Percentiles rank a stretch among this genome's conserved stretches.
Conservation (phyloP, 2,329 filamentous ascomycete species). For the Penicillium sp. region DNA sequence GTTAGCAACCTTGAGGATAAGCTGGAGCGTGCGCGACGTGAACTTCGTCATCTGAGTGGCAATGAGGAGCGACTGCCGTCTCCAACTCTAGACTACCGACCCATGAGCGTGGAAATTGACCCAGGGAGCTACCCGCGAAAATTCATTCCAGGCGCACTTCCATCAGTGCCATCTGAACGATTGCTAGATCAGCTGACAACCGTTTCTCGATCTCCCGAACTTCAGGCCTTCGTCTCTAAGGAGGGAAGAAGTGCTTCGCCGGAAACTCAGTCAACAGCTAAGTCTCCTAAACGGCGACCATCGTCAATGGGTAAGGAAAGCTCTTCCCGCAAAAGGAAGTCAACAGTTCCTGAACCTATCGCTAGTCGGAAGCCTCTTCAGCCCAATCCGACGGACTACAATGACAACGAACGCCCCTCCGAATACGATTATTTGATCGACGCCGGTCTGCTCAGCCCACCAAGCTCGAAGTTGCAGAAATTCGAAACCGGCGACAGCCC, state of each 20-base stretch:
- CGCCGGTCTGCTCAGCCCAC: slow-evolving; percentile 18
- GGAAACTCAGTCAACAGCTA: slow-evolving; percentile 6
- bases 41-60: slow-evolving; percentile 52
- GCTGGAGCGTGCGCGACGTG: slow-evolving; percentile 54
- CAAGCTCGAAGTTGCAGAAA: slow-evolving; percentile 34
- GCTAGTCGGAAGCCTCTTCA: slow-evolving; percentile 24
- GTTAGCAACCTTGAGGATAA: slow-evolving; percentile 62
- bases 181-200: slow-evolving; percentile 38
- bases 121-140: slow-evolving; percentile 29
- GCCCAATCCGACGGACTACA: slow-evolving; percentile 16
- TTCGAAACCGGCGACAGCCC: slow-evolving; percentile 33
- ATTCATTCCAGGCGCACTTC: slow-evolving; percentile 45
- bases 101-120: slow-evolving; percentile 26
- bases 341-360: slow-evolving; percentile 31
- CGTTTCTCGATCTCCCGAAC: slow-evolving; percentile 11
- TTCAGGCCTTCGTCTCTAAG: slow-evolving; percentile 14
- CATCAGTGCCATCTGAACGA: slow-evolving; percentile 48
- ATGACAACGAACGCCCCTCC: slow-evolving; percentile 10
- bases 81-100: slow-evolving; percentile 10
- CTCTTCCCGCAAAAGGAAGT: slow-evolving; percentile 37
- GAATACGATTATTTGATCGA: slow-evolving; percentile 17
- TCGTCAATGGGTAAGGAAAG: slow-evolving; percentile 30
- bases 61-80: slow-evolving; percentile 31
- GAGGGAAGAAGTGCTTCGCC: slow-evolving; percentile 13
- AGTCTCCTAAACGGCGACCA: slow-evolving; percentile 17